These are phyloP conservation scores for Pseudopithomyces maydicus DNA, from an alignment of 2,329 filamentous ascomycete genomes.

Conservation along the genomic window DNA sequence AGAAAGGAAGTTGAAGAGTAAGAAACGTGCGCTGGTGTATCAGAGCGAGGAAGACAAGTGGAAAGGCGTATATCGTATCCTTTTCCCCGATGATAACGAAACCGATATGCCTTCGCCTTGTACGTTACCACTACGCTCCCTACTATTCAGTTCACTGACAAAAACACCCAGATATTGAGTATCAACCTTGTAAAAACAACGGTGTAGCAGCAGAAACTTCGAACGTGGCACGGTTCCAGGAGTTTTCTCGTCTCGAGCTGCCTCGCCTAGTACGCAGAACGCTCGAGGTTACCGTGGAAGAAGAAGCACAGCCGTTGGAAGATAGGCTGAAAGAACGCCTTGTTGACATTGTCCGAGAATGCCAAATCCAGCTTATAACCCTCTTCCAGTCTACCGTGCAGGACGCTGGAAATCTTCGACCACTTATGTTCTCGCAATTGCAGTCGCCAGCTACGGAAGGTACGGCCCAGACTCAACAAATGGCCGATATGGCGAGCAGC, in stretches of 20 bases:
- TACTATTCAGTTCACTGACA: neutral
- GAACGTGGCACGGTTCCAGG: slow-evolving; percentile 25
- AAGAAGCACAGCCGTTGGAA: slow-evolving; percentile 32
- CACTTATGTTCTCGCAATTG: slow-evolving; percentile 4
- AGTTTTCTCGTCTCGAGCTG: slow-evolving; percentile 29
- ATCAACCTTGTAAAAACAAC: slow-evolving; percentile 16
- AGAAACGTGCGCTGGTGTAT: slow-evolving; percentile 23
- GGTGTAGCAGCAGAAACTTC: slow-evolving; percentile 11
- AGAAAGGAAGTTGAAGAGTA: slow-evolving; percentile 31
- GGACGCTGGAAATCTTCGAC: neutral
- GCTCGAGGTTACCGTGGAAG: slow-evolving; percentile 28
- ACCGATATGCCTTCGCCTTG: slow-evolving; percentile 28
- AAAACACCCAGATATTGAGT: slow-evolving; percentile 19
- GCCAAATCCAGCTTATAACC: slow-evolving; percentile 25
- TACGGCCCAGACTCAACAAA: neutral
- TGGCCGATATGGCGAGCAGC: neutral
- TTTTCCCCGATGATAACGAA: slow-evolving; percentile 30
- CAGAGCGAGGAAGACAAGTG: slow-evolving; percentile 32
- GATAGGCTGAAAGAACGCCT: slow-evolving; percentile 32
- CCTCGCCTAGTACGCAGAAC: slow-evolving; percentile 31
- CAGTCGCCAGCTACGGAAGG: neutral
- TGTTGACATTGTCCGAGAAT: slow-evolving; percentile 30
- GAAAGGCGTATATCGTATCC: slow-evolving; percentile 29
- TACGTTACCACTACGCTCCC: slow-evolving; percentile 6
- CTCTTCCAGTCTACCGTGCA: slow-evolving; percentile 16